A percentile compares a stretch with the other conserved stretches of the same genome.
Conservation (phyloP, 139 green algal species). For the Pseudopediastrum boryanum region DNA sequence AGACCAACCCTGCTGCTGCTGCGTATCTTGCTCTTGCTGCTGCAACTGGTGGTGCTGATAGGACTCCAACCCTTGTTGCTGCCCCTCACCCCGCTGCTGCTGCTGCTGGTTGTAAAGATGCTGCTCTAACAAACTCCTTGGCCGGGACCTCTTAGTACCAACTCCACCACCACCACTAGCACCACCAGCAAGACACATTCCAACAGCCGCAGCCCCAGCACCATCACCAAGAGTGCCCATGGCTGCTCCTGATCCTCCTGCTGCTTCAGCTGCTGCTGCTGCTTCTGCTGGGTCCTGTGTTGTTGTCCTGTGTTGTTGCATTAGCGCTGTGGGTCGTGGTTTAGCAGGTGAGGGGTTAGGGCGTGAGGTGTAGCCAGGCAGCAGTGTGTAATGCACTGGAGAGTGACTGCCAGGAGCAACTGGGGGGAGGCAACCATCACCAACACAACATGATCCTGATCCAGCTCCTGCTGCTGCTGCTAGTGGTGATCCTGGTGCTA, state of each 20-base stretch:
- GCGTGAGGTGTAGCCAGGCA: conserved; percentile 68
- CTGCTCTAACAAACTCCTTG: neutral
- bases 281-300: neutral
- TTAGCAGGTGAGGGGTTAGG: conserved; percentile 62
- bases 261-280: neutral
- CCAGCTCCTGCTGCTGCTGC: conserved; percentile 20
- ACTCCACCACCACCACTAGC: neutral
- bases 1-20: neutral
- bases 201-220: too few relatives aligned
- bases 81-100: neutral
- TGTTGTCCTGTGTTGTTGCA: neutral
- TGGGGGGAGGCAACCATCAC: too few relatives aligned
- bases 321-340: too few relatives aligned
- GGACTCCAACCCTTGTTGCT: neutral
- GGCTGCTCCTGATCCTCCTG: too few relatives aligned
- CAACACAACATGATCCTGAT: too few relatives aligned
- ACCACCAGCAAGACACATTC: neutral
- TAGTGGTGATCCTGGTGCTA: neutral
- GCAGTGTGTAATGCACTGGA: conserved; percentile 45
- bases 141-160: too few relatives aligned
- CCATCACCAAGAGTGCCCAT: too few relatives aligned
- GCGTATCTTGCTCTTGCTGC: conserved; percentile 23
- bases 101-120: conserved; percentile 8
- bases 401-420: neutral
- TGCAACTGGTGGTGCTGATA: conserved; percentile 26